Conservation (phyloP, 2,329 filamentous ascomycete genomes). For the Parasarocladium wereldwijsianum region DNA sequence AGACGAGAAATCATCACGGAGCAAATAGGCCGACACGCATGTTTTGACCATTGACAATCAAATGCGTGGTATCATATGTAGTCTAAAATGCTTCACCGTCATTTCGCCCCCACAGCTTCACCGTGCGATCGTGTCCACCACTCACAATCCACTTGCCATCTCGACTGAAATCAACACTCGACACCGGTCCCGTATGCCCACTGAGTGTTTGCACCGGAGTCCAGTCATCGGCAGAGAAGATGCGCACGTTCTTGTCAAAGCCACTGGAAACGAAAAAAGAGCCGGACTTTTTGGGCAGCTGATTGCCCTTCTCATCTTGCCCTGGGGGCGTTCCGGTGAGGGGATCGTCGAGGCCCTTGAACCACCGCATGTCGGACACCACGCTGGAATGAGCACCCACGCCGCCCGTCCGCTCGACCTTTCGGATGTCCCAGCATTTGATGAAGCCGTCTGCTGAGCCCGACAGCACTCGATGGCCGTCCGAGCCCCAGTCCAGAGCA, state of each 20-base stretch:
- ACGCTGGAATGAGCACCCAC: slow-evolving; percentile 85
- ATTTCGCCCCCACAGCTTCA: slow-evolving; percentile 91
- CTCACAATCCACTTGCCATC: slow-evolving; percentile 90
- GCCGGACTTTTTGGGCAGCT: slow-evolving; percentile 66
- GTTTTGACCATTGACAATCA: too few relatives aligned
- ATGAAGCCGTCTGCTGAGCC: slow-evolving; percentile 90
- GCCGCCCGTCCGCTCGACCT: slow-evolving; percentile 68
- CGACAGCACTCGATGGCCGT: slow-evolving; percentile 84
- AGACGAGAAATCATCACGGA: not conserved
- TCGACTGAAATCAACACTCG: slow-evolving; percentile 75
- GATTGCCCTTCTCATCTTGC: slow-evolving; percentile 49
- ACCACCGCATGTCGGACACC: slow-evolving; percentile 89
- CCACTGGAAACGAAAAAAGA: slow-evolving; percentile 85
- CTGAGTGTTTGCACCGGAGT: slow-evolving; percentile 72
- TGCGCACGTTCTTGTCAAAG: slow-evolving; percentile 89
- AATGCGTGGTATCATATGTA: slow-evolving; percentile 1
- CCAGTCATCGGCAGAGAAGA: slow-evolving; percentile 97
- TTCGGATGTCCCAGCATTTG: slow-evolving; percentile 94
- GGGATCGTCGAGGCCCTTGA: slow-evolving; percentile 70
- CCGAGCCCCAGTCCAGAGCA: slow-evolving; percentile 79
- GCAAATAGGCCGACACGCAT: too few relatives aligned
- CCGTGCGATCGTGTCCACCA: slow-evolving; percentile 83
- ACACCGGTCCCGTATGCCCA: slow-evolving; percentile 83
- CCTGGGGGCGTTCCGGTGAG: slow-evolving; percentile 45
- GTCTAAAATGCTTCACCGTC: slow-evolving; percentile 42